A percentile compares a stretch with the other conserved stretches of the same genome.
Conservation (phyloP, 2,329 filamentous ascomycete genomes). For the Fusarium irregulare region DNA sequence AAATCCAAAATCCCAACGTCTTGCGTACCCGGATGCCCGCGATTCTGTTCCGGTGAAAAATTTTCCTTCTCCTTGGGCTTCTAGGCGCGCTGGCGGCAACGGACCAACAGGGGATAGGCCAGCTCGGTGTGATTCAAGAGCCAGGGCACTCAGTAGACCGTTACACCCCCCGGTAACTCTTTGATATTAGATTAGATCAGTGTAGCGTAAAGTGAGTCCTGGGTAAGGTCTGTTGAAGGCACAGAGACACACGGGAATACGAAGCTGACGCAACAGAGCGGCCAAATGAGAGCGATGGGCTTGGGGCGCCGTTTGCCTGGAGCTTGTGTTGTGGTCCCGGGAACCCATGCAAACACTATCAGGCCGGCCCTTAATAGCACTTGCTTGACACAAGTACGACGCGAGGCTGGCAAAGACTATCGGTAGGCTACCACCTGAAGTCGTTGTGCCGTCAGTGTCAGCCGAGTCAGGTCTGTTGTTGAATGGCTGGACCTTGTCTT, state of each 20-base stretch:
- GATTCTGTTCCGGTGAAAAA: conserved; percentile 47
- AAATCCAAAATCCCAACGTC: conserved; percentile 43
- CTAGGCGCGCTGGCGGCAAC: conserved; percentile 48
- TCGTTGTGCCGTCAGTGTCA: conserved; percentile 27
- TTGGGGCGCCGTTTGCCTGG: conserved; percentile 28
- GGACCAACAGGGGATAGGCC: conserved; percentile 39
- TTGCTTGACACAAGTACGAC: conserved; percentile 36
- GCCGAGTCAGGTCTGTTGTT: conserved; percentile 20
- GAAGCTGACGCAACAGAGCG: conserved; percentile 43
- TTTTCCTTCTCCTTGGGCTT: conserved; percentile 47
- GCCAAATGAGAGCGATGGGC: conserved; percentile 16
- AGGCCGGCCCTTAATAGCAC: conserved; percentile 34
- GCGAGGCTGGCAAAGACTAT: conserved; percentile 38
- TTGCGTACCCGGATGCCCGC: conserved; percentile 44
- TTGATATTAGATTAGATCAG: conserved; percentile 32
- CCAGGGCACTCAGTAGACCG: conserved; percentile 41
- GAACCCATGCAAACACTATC: conserved; percentile 37
- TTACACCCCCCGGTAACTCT: conserved; percentile 35
- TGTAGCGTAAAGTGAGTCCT: conserved; percentile 9
- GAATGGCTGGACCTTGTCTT: conserved; percentile 23
- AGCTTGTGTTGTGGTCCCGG: conserved; percentile 29
- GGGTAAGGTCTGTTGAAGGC: conserved; percentile 11
- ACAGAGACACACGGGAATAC: conserved; percentile 41
- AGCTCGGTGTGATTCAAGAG: conserved; percentile 48
- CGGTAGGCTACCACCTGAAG: conserved; percentile 31